Evolutionary conservation across 768 basidiomycete genomes (phyloP).

Genomic region (Suillus placidus): DNA sequence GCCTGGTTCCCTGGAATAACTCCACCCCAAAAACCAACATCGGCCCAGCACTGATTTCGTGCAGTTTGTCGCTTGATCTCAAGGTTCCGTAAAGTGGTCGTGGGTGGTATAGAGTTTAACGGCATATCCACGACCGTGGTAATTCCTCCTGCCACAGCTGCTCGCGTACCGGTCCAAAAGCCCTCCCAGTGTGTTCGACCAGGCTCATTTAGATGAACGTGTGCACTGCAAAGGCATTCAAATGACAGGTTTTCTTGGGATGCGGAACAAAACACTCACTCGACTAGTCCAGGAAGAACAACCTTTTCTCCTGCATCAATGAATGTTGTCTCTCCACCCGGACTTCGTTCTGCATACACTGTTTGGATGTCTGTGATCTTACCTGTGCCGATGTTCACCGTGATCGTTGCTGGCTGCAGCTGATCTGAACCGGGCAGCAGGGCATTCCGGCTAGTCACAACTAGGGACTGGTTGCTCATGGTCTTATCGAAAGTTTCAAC

Average conservation of each 20-base stretch:
- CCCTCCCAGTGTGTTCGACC: slow-evolving; percentile 95
- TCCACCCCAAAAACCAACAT: slow-evolving; percentile 85
- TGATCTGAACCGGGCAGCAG: slow-evolving; percentile 54
- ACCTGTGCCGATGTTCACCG: slow-evolving; percentile 59
- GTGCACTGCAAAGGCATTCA: slow-evolving; percentile 52
- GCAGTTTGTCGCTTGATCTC: slow-evolving; percentile 73
- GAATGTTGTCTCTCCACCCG: slow-evolving; percentile 30
- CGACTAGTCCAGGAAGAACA: slow-evolving; percentile 79
- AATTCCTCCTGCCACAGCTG: slow-evolving; percentile 92
- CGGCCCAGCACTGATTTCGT: slow-evolving; percentile 67
- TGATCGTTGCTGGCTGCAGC: slow-evolving; percentile 67
- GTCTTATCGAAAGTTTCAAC: neutral
- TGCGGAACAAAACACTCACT: slow-evolving; percentile 45
- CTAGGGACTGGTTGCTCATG: slow-evolving; percentile 21
- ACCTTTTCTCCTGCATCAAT: slow-evolving; percentile 56
- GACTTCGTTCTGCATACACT: slow-evolving; percentile 26
- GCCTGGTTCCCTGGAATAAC: slow-evolving; percentile 92
- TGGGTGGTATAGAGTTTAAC: slow-evolving; percentile 95
- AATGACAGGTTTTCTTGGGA: neutral
- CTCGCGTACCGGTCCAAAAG: slow-evolving; percentile 87
- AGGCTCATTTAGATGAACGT: slow-evolving; percentile 94
- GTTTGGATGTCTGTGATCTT: slow-evolving; percentile 57
- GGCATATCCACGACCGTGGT: slow-evolving; percentile 98
- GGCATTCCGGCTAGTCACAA: slow-evolving; percentile 57
- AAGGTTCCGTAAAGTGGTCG: slow-evolving; percentile 82